Evolutionary conservation across 345 rosid species (phyloP).

Genomic region (Schrenkiella parvula): DNA sequence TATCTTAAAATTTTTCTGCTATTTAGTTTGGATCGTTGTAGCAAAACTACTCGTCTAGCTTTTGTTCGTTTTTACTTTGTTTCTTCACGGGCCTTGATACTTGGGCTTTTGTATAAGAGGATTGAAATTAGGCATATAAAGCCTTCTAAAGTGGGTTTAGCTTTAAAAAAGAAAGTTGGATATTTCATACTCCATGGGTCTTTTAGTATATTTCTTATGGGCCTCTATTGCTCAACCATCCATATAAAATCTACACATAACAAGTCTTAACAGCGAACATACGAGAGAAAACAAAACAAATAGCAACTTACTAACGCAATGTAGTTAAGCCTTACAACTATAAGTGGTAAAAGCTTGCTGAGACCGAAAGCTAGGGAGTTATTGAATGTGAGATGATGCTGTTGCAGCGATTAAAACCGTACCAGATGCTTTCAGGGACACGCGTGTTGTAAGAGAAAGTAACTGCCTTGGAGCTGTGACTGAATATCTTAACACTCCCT

Average conservation of each 20-base stretch:
- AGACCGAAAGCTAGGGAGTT: not conserved
- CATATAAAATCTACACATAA: not conserved
- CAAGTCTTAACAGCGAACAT: not conserved
- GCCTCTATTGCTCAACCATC: not conserved
- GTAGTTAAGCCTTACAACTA: not conserved
- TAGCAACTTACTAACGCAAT: not conserved
- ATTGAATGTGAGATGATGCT: not conserved
- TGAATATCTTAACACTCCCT: constrained; percentile 40
- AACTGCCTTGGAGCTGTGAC: constrained; percentile 34
- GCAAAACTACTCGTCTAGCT: not conserved
- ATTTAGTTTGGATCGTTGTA: not conserved
- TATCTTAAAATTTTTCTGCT: not conserved
- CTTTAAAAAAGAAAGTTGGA: not conserved
- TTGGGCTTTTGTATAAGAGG: not conserved
- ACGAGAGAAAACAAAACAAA: not conserved
- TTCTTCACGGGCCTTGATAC: not conserved
- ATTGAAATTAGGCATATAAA: not conserved
- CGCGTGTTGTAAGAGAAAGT: constrained; percentile 44
- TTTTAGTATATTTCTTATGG: not conserved
- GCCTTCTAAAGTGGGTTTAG: not conserved
- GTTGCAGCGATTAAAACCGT: constrained; percentile 50
- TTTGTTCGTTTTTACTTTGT: not conserved
- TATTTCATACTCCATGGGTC: not conserved
- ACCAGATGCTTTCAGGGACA: constrained; percentile 60
- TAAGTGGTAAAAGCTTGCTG: not conserved